Percentiles rank a stretch among this genome's conserved stretches.
Conservation (phyloP, 495 filamentous ascomycete species). For the Pseudomonodictys pantanalensis region DNA sequence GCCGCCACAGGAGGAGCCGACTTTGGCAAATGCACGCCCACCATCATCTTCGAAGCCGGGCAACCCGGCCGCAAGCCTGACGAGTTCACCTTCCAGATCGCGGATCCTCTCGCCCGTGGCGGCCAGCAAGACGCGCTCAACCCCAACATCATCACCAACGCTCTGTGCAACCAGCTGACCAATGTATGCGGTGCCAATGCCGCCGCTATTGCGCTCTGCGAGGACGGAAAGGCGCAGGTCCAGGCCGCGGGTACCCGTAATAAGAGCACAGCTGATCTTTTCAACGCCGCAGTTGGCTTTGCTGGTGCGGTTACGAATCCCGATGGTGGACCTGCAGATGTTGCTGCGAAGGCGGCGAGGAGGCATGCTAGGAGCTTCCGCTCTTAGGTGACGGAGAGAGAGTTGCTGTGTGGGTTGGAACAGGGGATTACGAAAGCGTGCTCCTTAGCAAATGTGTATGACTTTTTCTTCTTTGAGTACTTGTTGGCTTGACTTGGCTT, state of each 20-base stretch:
- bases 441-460: no score
- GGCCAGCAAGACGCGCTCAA: constrained; percentile 55
- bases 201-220: constrained; percentile 45
- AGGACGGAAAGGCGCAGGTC: constrained; percentile 40
- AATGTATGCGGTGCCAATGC: constrained; percentile 47
- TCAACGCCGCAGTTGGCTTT: constrained; percentile 37
- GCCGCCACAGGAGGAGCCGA: constrained; percentile 43
- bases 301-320: constrained; percentile 30
- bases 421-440: no score
- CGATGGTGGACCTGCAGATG: constrained; percentile 24
- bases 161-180: constrained; percentile 52
- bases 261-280: constrained; percentile 40
- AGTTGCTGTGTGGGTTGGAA: no score
- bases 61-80: constrained; percentile 45
- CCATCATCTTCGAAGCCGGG: constrained; percentile 53
- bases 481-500: no score
- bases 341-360: constrained; percentile 6
- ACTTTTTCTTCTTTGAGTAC: no score
- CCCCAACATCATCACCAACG: constrained; percentile 65
- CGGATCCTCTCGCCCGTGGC: constrained; percentile 47
- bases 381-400: background rate
- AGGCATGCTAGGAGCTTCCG: background rate
- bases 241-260: constrained; percentile 35
- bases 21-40: constrained; percentile 54
- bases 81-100: constrained; percentile 56